Evolutionary conservation across 2,329 filamentous ascomycete genomes (phyloP).

Genomic region (Pleoardoris graminearum): DNA sequence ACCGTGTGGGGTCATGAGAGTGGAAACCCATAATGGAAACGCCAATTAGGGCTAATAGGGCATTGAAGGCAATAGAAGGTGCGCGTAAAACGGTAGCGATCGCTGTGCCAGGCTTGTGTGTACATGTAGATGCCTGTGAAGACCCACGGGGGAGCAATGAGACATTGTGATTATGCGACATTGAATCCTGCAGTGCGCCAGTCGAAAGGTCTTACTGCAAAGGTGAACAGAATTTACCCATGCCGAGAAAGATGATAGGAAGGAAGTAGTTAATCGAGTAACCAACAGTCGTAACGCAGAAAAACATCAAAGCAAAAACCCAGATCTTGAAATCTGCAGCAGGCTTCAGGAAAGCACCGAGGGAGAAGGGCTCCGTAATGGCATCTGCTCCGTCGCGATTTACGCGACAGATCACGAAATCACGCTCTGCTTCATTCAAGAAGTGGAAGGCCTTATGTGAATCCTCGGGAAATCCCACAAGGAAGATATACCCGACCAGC

Average conservation of each 20-base stretch:
- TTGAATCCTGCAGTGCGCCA: too few relatives aligned
- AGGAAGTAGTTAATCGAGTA: slow-evolving; percentile 35
- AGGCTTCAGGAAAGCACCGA: slow-evolving; percentile 18
- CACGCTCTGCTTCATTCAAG: not conserved
- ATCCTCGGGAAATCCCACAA: too few relatives aligned
- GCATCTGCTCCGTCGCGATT: slow-evolving; percentile 32
- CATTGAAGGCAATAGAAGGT: slow-evolving; percentile 30
- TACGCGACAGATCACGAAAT: slow-evolving; percentile 13
- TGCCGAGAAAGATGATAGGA: slow-evolving; percentile 30
- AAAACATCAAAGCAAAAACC: slow-evolving; percentile 25
- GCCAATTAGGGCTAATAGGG: too few relatives aligned
- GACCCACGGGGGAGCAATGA: slow-evolving; percentile 33
- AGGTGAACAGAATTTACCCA: slow-evolving; percentile 12
- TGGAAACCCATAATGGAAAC: too few relatives aligned
- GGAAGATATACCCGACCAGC: slow-evolving; percentile 33
- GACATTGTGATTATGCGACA: too few relatives aligned
- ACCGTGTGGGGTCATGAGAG: too few relatives aligned
- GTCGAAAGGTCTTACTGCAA: not conserved
- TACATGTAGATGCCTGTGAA: slow-evolving; percentile 30
- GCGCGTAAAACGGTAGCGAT: slow-evolving; percentile 30
- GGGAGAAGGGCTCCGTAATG: slow-evolving; percentile 19
- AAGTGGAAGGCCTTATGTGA: too few relatives aligned
- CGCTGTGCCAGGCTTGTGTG: slow-evolving; percentile 27
- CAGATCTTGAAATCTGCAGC: slow-evolving; percentile 17
- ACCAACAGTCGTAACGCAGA: slow-evolving; percentile 27